Base-by-base conservation (phyloP, 768 basidiomycete species). In the Omphalotus guepiniiformis region DNA sequence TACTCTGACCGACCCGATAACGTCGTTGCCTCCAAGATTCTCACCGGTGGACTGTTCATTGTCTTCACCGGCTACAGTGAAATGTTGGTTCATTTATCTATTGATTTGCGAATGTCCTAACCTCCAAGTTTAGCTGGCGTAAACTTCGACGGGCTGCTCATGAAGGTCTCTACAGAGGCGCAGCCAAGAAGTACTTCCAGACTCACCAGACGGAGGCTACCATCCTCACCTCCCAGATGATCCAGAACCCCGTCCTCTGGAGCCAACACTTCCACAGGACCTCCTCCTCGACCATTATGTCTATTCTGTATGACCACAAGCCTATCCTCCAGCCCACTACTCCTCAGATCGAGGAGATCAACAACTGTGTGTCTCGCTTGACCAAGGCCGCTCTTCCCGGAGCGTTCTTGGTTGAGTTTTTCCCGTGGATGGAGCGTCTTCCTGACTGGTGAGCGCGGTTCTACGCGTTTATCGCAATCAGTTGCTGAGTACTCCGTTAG, bases 141-240 rank as follows among this genome's bases (percentile, higher is more conserved):
- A 53, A 60, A 13, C 60, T 64, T 60, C 62, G 66, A n/a, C 58
- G 64, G 11, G 61, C 64, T 1, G 59, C 59, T 3, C 62, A 68
- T 45, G 67, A 67, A 36, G 61, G 63, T 4, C 60, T 68, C 21
- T 58, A 58, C 40, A 58, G 55, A 28, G 47, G 55, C 12, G 44
- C 49, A 2, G 54, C 57, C 3, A 51, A 41, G 19, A 42, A 51
- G 30, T 67, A 56, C 47, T 32, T 59, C 11, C 50, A 53, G 7
- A 26, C 58, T 22, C 67, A 68, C 42, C 42, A 53, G 22, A 51
- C 42, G 21, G 67, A 68, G 50, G 60, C 67, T 30, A 52, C 58
- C 18, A 45, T 62, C n/a, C 59, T 67, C 34, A 56, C 57, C 8
- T 45, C 62, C 12, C 56, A 50, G 6, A 47, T 68, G 25, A 42